Evolutionary conservation across 805 yeast genomes (phyloP).

Genomic region (Starmerella etchellsii): DNA sequence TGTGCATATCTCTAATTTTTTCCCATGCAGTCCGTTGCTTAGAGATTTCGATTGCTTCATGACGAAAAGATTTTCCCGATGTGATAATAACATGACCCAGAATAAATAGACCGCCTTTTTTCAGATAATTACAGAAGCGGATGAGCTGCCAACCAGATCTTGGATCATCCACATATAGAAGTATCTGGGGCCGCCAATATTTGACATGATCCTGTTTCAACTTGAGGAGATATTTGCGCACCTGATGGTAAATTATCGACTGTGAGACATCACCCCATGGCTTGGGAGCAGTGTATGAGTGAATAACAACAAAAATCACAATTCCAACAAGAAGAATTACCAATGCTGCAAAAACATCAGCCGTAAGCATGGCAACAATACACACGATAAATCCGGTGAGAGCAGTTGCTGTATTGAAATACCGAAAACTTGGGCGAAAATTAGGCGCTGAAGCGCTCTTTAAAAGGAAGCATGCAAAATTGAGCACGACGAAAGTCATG

Average conservation of each 20-base stretch:
- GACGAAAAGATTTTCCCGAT: conserved; percentile 34
- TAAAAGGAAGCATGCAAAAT: conserved; percentile 80
- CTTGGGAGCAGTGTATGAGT: conserved; percentile 84
- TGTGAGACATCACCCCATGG: conserved; percentile 99
- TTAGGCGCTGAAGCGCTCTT: conserved; percentile 94
- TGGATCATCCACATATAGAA: conserved; percentile 81
- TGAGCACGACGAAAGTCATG: conserved; percentile 90
- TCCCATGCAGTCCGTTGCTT: conserved; percentile 74
- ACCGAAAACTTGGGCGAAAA: conserved; percentile 88
- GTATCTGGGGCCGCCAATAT: conserved; percentile 95
- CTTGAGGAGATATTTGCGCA: conserved; percentile 73
- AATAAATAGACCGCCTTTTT: conserved; percentile 88
- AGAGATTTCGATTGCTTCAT: conserved; percentile 52
- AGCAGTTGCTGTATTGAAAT: conserved; percentile 74
- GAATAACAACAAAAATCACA: conserved; percentile 63
- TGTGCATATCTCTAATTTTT: conserved; percentile 60
- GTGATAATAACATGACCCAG: conserved; percentile 81
- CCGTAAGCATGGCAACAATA: conserved; percentile 78
- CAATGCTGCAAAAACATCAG: conserved; percentile 82
- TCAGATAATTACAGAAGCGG: conserved; percentile 83
- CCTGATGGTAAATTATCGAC: conserved; percentile 88
- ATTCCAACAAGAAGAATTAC: conserved; percentile 54
- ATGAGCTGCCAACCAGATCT: conserved; percentile 84
- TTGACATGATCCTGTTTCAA: conserved; percentile 86
- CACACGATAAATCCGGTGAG: conserved; percentile 58